Evolutionary conservation across 208 protist genomes (phyloP).

Genomic region (Herpetomonas tarakana): DNA sequence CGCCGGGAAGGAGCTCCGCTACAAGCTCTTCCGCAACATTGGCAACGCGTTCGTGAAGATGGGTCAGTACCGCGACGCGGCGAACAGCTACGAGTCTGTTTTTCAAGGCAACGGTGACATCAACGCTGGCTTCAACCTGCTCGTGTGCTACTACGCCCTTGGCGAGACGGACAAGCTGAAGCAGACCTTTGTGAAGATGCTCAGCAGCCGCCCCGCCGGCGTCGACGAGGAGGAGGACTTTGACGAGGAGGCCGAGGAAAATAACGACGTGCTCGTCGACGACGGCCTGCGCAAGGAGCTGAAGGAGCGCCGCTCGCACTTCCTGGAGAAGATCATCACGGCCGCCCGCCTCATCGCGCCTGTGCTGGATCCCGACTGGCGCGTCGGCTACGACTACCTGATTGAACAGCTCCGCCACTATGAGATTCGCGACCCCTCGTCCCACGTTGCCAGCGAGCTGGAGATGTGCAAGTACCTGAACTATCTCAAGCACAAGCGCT

Average conservation of each 20-base stretch:
- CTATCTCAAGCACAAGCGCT: constrained; percentile 94
- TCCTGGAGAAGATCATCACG: constrained; percentile 87
- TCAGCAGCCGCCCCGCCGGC: constrained; percentile 67
- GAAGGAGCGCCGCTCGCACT: constrained; percentile 74
- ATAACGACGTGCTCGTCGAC: constrained; percentile 84
- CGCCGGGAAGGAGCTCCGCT: constrained; percentile 89
- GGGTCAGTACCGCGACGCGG: constrained; percentile 96
- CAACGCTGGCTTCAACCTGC: constrained; percentile 93
- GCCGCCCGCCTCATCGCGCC: constrained; percentile 94
- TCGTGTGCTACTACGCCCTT: constrained; percentile 97
- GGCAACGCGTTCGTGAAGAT: constrained; percentile 96
- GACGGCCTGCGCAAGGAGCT: constrained; percentile 78
- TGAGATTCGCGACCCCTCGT: constrained; percentile 85
- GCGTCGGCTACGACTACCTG: constrained; percentile 93
- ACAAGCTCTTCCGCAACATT: constrained; percentile 96
- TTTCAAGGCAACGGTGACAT: constrained; percentile 92
- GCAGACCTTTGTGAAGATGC: constrained; percentile 88
- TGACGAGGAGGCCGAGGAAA: constrained; percentile 81
- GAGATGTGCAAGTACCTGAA: constrained; percentile 95
- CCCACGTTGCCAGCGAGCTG: constrained; percentile 91
- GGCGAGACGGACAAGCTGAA: constrained; percentile 95
- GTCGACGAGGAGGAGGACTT: constrained; percentile 71
- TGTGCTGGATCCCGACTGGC: constrained; percentile 91
- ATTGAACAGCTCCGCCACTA: constrained; percentile 91
- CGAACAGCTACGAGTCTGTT: constrained; percentile 93